phyloP scores from a whole-genome alignment of 768 basidiomycete genomes.

The Naganishia antarctica region DNA sequence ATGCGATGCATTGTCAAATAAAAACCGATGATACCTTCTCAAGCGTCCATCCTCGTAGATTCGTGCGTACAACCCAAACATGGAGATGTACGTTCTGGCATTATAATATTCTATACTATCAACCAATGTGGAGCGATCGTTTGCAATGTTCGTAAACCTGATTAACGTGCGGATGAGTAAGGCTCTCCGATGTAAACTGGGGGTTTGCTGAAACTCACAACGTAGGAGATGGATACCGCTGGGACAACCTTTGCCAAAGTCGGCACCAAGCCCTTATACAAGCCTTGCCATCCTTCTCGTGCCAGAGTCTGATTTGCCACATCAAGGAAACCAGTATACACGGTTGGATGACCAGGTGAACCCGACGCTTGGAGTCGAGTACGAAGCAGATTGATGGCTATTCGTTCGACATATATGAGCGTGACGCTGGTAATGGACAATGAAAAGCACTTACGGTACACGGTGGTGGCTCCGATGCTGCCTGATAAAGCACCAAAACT shows the following conservation, averaged over 20 bases:
- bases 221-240: constrained; percentile 92
- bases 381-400: constrained; percentile 62
- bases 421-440: neutral
- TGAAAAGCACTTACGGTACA: constrained; percentile 59
- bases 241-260: constrained; percentile 95
- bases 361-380: constrained; percentile 95
- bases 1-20: no score
- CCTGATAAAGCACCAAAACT: constrained; percentile 91
- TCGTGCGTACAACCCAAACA: neutral
- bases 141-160: constrained; percentile 33
- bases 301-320: constrained; percentile 73
- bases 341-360: constrained; percentile 86
- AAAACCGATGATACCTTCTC: neutral
- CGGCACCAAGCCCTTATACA: constrained; percentile 84
- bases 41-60: neutral
- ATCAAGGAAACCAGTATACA: constrained; percentile 81
- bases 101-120: neutral
- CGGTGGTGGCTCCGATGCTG: constrained; percentile 79
- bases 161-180: neutral
- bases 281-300: constrained; percentile 85
- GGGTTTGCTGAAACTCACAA: constrained; percentile 54
- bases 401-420: constrained; percentile 1
- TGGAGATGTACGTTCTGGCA: neutral
- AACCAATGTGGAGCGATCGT: constrained; percentile 27
- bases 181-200: neutral